Percentiles rank a stretch among this genome's conserved stretches.
These are phyloP conservation scores for Cenchrus fungigraminus DNA, from an alignment of 176 grass and related monocot species.

Conservation along the genomic window DNA sequence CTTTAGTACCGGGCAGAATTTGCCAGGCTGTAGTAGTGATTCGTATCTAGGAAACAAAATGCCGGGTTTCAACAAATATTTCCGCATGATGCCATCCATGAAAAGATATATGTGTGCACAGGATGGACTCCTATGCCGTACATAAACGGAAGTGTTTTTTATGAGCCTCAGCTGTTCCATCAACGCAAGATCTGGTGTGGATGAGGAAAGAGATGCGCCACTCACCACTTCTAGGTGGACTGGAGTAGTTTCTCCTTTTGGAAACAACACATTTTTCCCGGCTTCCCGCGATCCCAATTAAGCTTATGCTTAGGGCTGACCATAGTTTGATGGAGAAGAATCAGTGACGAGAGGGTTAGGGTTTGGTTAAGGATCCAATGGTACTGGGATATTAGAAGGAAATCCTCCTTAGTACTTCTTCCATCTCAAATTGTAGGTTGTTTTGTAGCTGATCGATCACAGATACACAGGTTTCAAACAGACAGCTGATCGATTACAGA, in stretches of 20 bases:
- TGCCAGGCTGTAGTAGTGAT: too few species aligned
- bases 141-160: not conserved
- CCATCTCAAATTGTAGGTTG: not conserved
- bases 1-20: too few species aligned
- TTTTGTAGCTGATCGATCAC: not conserved
- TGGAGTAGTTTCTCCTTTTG: not conserved
- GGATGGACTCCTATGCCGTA: not conserved
- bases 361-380: too few species aligned
- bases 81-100: not conserved
- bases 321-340: too few species aligned
- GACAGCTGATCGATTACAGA: not conserved
- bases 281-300: too few species aligned
- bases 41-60: not conserved
- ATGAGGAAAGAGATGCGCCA: not conserved
- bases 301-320: too few species aligned
- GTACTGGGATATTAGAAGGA: too few species aligned
- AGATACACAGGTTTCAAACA: too few species aligned
- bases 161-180: conserved; percentile 2
- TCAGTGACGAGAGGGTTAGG: too few species aligned
- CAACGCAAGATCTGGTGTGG: not conserved
- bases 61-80: not conserved
- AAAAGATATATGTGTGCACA: not conserved
- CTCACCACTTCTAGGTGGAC: not conserved
- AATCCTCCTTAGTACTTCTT: not conserved
- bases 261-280: too few species aligned